Percentiles rank a stretch among this genome's conserved stretches.
phyloP scores from a whole-genome alignment of 306 rosid species.

The Cicer chorassanicum region DNA sequence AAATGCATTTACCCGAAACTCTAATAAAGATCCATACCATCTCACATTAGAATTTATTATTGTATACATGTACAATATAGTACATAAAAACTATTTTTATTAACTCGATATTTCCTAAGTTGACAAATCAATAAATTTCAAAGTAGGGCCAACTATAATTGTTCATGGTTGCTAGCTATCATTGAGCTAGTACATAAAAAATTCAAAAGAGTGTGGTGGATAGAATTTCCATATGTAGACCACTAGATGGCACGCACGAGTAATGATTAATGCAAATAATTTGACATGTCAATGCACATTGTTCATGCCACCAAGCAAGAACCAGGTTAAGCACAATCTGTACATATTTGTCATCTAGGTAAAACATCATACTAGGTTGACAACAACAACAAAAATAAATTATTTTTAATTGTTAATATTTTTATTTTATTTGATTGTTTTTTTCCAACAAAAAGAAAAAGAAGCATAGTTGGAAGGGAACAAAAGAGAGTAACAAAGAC shows the following conservation, averaged over 20 bases:
- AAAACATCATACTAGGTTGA: background rate
- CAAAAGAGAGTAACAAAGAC: constrained; percentile 46
- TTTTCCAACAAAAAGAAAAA: constrained; percentile 42
- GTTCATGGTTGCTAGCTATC: background rate
- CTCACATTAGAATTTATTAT: too few species aligned
- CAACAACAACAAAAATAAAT: constrained; percentile 26
- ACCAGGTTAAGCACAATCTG: background rate
- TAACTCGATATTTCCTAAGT: constrained; percentile 12
- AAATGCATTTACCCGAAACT: too few species aligned
- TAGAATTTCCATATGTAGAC: background rate
- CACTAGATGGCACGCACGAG: background rate
- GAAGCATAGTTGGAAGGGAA: constrained; percentile 34
- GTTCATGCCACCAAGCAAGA: constrained; percentile 10
- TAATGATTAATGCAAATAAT: background rate
- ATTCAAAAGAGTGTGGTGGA: background rate
- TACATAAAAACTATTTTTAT: background rate
- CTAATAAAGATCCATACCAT: too few species aligned
- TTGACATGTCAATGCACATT: background rate
- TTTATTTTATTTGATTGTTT: constrained; percentile 10
- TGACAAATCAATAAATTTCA: constrained; percentile 8
- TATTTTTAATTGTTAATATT: background rate
- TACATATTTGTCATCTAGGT: background rate
- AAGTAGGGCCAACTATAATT: background rate
- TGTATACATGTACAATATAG: too few species aligned
- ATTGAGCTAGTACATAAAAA: background rate